Evolutionary conservation across 768 basidiomycete genomes (phyloP), one percentile per base, ranked within the genome.

Genomic region (Mycena maculata): DNA sequence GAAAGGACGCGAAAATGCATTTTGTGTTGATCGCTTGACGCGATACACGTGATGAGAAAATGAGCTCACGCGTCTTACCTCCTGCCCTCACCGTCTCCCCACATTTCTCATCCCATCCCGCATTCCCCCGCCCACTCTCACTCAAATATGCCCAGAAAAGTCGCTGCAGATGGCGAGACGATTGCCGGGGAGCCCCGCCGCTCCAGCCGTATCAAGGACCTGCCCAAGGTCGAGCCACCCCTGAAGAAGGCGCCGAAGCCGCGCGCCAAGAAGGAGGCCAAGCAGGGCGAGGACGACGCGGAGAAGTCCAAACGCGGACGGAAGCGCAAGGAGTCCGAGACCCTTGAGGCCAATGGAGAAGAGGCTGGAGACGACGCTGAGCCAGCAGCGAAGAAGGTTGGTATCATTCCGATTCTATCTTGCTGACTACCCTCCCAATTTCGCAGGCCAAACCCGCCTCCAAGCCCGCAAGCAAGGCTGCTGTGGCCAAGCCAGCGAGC

Each of bases 161-260:
- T 89, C 53, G 86, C 85, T 49, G 65, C 84, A 39, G 76, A 76
- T 3, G 83, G 79, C 56, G 78, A 81, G 27, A 36, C 33, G 13
- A 79, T 80, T 47, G 83, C 75, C 13, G 62, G 78, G 7, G 83
- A 82, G 74, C 91, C 91, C 39, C 90, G 91, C 76, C 91, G 91
- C 79, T 92, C 91, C 10, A 79, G 86, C 33, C 89, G 91, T 73
- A 92, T 93, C 80, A 92, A 92, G 77, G 90, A 89, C 31, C 85
- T 86, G 65, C 90, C 89, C 59, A 91, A 89, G 76, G 75, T 80
- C 2, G 88, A 76, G 42, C 77, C 81, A 8, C 75, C 76, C 39
- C 79, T 77, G 18, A 91, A 90, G 86, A 92, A 89, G 76, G 79
- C 86, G 27, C 82, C 87, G 7, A 92, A 92, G 79, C 88, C 90